phyloP scores from a whole-genome alignment of 495 filamentous ascomycete species.

The Penicillium argentinense region DNA sequence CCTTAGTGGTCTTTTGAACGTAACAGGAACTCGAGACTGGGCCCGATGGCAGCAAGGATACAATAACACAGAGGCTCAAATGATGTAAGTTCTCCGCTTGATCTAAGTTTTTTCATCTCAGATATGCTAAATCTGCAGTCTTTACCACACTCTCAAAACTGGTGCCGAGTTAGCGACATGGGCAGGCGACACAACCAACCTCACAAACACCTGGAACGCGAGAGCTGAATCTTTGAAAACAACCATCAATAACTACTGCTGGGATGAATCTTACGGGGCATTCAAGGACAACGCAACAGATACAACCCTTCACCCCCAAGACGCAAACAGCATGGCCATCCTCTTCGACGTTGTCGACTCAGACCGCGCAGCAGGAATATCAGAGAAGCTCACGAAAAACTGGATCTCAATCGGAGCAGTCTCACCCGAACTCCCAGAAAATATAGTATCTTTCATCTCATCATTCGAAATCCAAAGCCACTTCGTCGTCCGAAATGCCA shows the following conservation, averaged over 20 bases:
- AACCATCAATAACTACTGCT: constrained; percentile 50
- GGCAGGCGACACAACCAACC: constrained; percentile 41
- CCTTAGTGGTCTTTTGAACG: constrained; percentile 52
- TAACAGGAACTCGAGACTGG: constrained; percentile 58
- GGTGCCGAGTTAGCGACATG: constrained; percentile 52
- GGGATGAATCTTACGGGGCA: constrained; percentile 49
- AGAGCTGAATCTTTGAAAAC: constrained; percentile 38
- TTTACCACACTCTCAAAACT: constrained; percentile 53
- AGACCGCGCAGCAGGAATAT: constrained; percentile 38
- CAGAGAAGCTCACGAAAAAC: constrained; percentile 45
- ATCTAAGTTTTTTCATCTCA: not conserved
- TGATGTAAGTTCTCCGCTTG: constrained; percentile 38
- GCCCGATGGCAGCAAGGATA: constrained; percentile 53
- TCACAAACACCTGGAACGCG: constrained; percentile 43
- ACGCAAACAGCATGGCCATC: constrained; percentile 52
- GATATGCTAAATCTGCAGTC: constrained; percentile 20
- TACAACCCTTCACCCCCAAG: constrained; percentile 48
- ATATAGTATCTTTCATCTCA: constrained; percentile 61
- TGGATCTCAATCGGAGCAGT: constrained; percentile 62
- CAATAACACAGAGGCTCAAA: constrained; percentile 56
- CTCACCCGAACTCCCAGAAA: constrained; percentile 55
- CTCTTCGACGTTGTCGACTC: constrained; percentile 37
- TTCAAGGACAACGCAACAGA: constrained; percentile 58
- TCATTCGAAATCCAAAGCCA: constrained; percentile 63
- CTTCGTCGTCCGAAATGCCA: constrained; percentile 42